A percentile compares a stretch with the other conserved stretches of the same genome.
phyloP scores from a whole-genome alignment of 2,329 filamentous ascomycete genomes.

The Thermothelomyces thermophilus region DNA sequence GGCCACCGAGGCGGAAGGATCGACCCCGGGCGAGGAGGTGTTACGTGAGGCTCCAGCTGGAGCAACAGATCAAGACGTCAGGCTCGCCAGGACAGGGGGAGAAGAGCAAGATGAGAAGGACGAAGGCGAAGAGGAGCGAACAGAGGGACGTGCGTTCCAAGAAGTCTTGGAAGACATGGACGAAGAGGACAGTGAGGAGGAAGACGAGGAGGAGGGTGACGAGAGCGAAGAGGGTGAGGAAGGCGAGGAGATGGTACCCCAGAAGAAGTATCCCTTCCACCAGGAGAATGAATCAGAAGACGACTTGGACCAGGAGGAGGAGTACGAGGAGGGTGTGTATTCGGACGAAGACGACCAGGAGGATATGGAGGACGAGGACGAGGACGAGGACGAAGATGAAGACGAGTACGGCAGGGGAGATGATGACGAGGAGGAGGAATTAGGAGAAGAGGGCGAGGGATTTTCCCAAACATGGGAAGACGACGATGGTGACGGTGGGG shows the following conservation, averaged over 20 bases:
- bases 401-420: conserved; percentile 28
- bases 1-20: neutral
- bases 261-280: neutral
- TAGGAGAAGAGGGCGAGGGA: conserved; percentile 20
- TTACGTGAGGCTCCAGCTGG: neutral
- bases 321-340: conserved; percentile 20
- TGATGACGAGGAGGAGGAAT: conserved; percentile 24
- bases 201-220: conserved; percentile 13
- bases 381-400: conserved; percentile 25
- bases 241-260: neutral
- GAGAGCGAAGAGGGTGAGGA: neutral
- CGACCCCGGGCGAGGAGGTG: neutral
- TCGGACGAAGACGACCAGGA: conserved; percentile 20
- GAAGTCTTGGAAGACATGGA: conserved; percentile 19
- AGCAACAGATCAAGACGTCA: neutral
- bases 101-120: conserved; percentile 9
- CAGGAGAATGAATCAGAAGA: conserved; percentile 14
- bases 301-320: conserved; percentile 17
- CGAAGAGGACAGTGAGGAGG: conserved; percentile 17
- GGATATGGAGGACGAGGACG: conserved; percentile 23
- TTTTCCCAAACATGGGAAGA: conserved; percentile 17
- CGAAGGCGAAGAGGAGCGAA: conserved; percentile 12
- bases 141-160: conserved; percentile 11
- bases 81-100: neutral
- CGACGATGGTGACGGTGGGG: conserved; percentile 13